Percentiles rank a stretch among this genome's conserved stretches.
phyloP scores from a whole-genome alignment of 441 rosid genomes.

The Aquilaria agallochum region DNA sequence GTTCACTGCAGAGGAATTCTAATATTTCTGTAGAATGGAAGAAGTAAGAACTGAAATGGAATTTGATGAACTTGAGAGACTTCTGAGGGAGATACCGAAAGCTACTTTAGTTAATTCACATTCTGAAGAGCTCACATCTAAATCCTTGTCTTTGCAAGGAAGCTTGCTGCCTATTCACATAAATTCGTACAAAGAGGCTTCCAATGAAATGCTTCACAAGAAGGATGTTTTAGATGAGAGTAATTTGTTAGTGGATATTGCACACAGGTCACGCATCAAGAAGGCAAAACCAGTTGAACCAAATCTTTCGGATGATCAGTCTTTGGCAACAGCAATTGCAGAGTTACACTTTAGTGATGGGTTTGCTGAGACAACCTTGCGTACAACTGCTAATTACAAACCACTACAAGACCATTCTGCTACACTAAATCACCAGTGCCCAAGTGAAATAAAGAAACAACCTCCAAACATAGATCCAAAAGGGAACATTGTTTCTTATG shows the following conservation, averaged over 20 bases:
- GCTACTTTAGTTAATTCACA: slow-evolving; percentile 58
- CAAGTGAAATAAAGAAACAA: slow-evolving; percentile 25
- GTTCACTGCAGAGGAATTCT: slow-evolving; percentile 9
- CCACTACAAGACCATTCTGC: slow-evolving; percentile 21
- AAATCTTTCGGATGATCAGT: slow-evolving; percentile 47
- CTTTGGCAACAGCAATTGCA: slow-evolving; percentile 54
- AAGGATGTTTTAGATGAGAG: slow-evolving; percentile 28
- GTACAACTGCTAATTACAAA: slow-evolving; percentile 22
- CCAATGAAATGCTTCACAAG: slow-evolving; percentile 27
- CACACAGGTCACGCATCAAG: slow-evolving; percentile 31
- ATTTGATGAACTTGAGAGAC: slow-evolving; percentile 75
- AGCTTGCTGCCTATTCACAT: slow-evolving; percentile 25
- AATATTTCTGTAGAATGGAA: slow-evolving; percentile 41
- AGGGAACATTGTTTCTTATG: slow-evolving; percentile 26
- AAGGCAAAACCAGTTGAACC: slow-evolving; percentile 34
- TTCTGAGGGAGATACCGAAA: slow-evolving; percentile 81
- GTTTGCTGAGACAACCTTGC: slow-evolving; percentile 14
- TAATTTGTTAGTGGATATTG: slow-evolving; percentile 17
- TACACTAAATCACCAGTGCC: slow-evolving; percentile 27
- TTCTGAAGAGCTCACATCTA: slow-evolving; percentile 32
- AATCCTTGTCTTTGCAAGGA: slow-evolving; percentile 24
- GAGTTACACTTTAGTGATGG: slow-evolving; percentile 39
- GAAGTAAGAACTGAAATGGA: slow-evolving; percentile 48
- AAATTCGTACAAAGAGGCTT: slow-evolving; percentile 32
- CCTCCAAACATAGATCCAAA: slow-evolving; percentile 20